Evolutionary conservation across 306 rosid species (phyloP), one percentile per base, ranked within the genome.

Genomic region (Oemleria cerasiformis): DNA sequence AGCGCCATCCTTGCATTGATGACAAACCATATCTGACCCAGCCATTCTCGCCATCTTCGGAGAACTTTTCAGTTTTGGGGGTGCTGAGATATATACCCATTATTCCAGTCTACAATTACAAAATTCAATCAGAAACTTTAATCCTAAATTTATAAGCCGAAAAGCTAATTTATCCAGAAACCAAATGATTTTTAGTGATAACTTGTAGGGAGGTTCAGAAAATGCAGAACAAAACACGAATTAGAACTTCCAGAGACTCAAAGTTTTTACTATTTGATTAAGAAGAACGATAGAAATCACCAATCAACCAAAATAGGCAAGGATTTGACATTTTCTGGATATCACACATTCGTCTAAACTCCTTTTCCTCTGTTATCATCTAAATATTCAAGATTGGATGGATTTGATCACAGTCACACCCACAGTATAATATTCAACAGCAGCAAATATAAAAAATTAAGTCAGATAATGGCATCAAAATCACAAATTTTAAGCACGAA

Each of bases 1-100:
- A 86, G 25, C 99, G 99, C 99, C 99, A 94, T 34, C 99, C 99
- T 88, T 94, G 99, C 99, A 94, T 94, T 59, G 97, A 94, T 2
- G 99, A 91, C 69, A 91, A 77, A 69, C 99, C 99, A 81, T 82
- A 91, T 85, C 90, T 79, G 70, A 91, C 90, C 66, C 71, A 8
- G 36, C 65, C 81, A 78, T 82, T 91, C 59, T 82, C 95, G 45
- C 99, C 99, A 78, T 94, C 96, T 72, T 91, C 97, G 63, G 97
- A 91, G 77, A 77, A 76, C 78, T 94, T 94, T 5, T 94, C 99
- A 61, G 97, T 91, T 84, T 89, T 94, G 49, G 99, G 99, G 71
- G 80, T 86, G 78, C 99, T 94, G 45, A 94, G 97, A 84, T 94
- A 94, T 65, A 85, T 81, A 19, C 99, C 99, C 99, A 94, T 94